These are phyloP conservation scores for Candida mattraensis DNA, from an alignment of 805 yeast genomes.

Conservation along the genomic window DNA sequence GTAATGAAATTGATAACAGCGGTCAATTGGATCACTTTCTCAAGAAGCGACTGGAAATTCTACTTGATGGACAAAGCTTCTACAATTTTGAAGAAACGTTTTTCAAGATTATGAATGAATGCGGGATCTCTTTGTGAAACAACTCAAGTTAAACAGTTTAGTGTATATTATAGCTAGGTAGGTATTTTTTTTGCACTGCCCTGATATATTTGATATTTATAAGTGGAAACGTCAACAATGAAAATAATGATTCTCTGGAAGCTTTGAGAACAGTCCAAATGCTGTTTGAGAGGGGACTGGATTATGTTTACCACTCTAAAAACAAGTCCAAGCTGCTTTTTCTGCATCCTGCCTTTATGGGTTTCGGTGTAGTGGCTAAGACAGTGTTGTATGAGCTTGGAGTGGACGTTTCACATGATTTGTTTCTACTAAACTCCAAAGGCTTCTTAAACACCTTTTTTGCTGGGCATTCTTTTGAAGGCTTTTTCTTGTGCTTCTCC, in stretches of 20 bases:
- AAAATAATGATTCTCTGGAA: too few species aligned
- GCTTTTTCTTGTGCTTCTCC: conserved; percentile 16
- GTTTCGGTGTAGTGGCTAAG: conserved; percentile 13
- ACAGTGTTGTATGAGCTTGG: conserved; percentile 1
- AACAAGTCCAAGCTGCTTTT: conserved; percentile 7
- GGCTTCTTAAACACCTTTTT: conserved; percentile 28
- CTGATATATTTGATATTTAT: too few species aligned
- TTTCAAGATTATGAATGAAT: conserved; percentile 13
- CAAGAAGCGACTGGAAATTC: conserved; percentile 19
- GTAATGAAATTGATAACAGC: conserved; percentile 8
- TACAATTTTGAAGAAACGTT: conserved; percentile 18
- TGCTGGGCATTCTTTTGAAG: conserved; percentile 33
- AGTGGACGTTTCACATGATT: conserved; percentile 6
- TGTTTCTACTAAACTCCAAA: conserved; percentile 22
- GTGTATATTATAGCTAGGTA: too few species aligned
- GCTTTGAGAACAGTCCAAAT: too few species aligned
- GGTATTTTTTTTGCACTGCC: too few species aligned
- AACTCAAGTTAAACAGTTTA: too few species aligned
- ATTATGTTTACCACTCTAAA: neutral
- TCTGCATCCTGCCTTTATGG: conserved; percentile 17
- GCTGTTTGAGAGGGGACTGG: conserved; percentile 1
- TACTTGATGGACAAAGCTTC: conserved; percentile 19
- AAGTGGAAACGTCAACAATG: too few species aligned
- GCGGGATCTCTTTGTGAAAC: conserved; percentile 10
- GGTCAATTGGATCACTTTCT: conserved; percentile 2